Percentiles rank a stretch among this genome's conserved stretches.
phyloP scores from a whole-genome alignment of 2,329 filamentous ascomycete genomes.

The Verticillium nubilum region DNA sequence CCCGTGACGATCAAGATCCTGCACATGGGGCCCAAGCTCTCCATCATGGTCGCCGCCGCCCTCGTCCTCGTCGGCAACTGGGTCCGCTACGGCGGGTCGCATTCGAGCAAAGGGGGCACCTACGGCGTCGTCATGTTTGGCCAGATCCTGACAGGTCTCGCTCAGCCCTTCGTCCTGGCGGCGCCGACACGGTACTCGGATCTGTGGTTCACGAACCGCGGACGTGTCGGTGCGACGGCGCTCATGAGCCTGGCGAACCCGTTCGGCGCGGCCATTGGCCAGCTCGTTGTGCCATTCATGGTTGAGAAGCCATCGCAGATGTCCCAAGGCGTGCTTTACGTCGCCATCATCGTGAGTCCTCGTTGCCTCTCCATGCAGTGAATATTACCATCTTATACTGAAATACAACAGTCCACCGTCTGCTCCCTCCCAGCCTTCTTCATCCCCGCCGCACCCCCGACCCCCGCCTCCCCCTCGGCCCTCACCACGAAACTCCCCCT shows the following conservation, averaged over 20 bases:
- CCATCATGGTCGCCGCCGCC: conserved; percentile 67
- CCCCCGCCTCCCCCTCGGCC: conserved; percentile 66
- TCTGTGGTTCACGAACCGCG: conserved; percentile 84
- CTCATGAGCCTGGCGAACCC: conserved; percentile 83
- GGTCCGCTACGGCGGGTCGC: conserved; percentile 75
- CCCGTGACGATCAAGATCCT: conserved; percentile 73
- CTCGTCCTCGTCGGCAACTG: conserved; percentile 83
- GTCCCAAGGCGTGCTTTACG: conserved; percentile 77
- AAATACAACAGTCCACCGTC: conserved; percentile 47
- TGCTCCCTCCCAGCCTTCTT: conserved; percentile 73
- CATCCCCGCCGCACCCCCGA: conserved; percentile 70
- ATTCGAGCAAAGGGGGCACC: conserved; percentile 46
- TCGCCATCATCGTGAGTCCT: conserved; percentile 70
- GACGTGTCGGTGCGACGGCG: conserved; percentile 83
- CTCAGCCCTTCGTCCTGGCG: conserved; percentile 86
- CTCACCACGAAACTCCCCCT: conserved; percentile 51
- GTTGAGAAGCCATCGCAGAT: conserved; percentile 59
- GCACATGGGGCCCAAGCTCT: conserved; percentile 71
- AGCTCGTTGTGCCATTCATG: conserved; percentile 79
- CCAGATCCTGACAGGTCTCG: conserved; percentile 82
- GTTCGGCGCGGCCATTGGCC: conserved; percentile 80
- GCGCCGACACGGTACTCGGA: conserved; percentile 90
- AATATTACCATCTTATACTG: not conserved
- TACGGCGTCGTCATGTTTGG: conserved; percentile 83
- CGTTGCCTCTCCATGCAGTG: not conserved